Percentiles rank a stretch among this genome's conserved stretches.
phyloP scores from a whole-genome alignment of 139 green algal species.

The Chlorella sp. region DNA sequence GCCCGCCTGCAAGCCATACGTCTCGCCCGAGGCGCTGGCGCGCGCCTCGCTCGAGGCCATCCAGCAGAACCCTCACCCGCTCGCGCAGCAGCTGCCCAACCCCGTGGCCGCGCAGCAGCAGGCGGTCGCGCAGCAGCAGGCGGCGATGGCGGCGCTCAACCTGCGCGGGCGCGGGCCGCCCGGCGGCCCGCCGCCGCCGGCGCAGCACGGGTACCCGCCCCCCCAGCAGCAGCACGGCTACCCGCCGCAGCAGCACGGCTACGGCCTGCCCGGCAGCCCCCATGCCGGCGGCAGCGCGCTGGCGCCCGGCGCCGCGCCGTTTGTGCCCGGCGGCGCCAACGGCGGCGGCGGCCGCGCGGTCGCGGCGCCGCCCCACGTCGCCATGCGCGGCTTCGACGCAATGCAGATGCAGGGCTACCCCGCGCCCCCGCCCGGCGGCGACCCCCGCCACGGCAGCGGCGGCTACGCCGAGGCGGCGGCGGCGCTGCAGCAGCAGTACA shows the following conservation, averaged over 20 bases:
- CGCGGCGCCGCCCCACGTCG: not conserved
- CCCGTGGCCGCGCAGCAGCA: not conserved
- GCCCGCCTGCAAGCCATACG: slow-evolving; percentile 38
- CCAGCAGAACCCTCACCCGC: slow-evolving; percentile 40
- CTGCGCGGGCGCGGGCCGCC: not conserved
- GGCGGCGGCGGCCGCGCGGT: not conserved
- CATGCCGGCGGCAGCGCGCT: not conserved
- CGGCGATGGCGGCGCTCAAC: slow-evolving; percentile 27
- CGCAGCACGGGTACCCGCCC: not conserved
- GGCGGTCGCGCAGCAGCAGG: slow-evolving; percentile 22
- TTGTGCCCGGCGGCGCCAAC: not conserved
- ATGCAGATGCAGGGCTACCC: no score
- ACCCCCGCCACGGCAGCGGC: no score
- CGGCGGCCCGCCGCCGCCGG: not conserved
- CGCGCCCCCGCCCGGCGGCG: no score
- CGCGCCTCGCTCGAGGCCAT: slow-evolving; percentile 44
- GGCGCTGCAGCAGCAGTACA: no score
- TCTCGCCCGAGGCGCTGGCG: slow-evolving; percentile 38
- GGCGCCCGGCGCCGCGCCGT: not conserved
- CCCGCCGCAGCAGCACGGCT: not conserved
- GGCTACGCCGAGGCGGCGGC: no score
- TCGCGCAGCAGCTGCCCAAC: slow-evolving; percentile 31
- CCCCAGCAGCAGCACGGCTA: not conserved
- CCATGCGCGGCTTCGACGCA: no score
- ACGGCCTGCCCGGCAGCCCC: no score